phyloP scores from a whole-genome alignment of 2,329 filamentous ascomycete genomes.

The Fulvia fulva region DNA sequence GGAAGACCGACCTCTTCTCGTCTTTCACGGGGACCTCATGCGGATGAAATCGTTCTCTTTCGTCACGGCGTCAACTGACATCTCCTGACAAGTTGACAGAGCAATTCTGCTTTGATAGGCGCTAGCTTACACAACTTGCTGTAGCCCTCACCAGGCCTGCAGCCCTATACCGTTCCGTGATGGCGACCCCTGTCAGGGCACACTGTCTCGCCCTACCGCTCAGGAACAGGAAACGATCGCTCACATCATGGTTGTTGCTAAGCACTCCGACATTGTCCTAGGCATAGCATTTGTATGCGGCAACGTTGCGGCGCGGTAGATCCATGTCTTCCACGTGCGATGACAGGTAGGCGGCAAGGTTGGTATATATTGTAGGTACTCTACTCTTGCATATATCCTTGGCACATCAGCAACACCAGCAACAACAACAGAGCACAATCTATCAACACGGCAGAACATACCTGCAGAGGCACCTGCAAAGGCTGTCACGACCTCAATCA shows the following conservation, averaged over 20 bases:
- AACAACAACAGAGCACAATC: background rate
- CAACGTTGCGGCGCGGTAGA: background rate
- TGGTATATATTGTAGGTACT: background rate
- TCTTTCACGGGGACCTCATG: background rate
- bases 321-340: background rate
- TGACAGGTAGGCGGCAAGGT: background rate
- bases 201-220: background rate
- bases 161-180: background rate
- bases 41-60: background rate
- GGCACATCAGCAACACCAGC: background rate
- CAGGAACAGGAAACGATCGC: background rate
- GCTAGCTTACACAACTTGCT: background rate
- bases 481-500: background rate
- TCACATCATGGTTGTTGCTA: background rate
- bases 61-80: background rate
- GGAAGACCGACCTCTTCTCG: background rate
- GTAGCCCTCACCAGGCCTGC: background rate
- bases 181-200: background rate
- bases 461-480: background rate
- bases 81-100: constrained; percentile 4
- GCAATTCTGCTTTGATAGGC: background rate
- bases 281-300: background rate
- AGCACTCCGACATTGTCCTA: constrained; percentile 4
- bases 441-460: background rate
- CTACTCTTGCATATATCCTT: background rate